Base-by-base conservation (phyloP, 2,329 filamentous ascomycete species). In the Sporothrix pallida region DNA sequence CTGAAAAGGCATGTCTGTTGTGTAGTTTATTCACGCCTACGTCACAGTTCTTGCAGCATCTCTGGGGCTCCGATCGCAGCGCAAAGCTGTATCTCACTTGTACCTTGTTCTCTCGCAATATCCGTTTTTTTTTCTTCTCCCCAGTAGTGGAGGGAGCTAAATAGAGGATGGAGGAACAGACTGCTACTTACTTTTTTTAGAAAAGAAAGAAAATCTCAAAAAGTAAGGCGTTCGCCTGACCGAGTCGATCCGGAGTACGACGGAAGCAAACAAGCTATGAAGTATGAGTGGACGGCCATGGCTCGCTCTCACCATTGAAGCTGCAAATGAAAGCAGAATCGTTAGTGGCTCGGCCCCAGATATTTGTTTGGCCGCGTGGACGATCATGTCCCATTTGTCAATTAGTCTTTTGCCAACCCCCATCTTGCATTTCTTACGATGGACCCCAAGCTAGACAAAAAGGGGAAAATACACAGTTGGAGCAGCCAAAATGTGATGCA, bases 281-380 rank as follows among this genome's bases (percentile, higher is more conserved):
- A 3, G 31, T 5, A 37, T 37, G 31, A 37, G 31, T 37, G 31
- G 37, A 20, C 20, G 17, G 4, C n/a, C 62, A 46, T 8, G 44
- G 6, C 13, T n/a, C 62, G 26, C 60, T 8, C 17, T 23, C 42
- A 15, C 12, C 62, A 48, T 10, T 12, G 20, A 48, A 26, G 10
- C 23, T 2, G 42, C 42, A 67, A 67, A 48, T 26, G 62, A 26
- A 20, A 48, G 20, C 31, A 63, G 9, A 20, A 44, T 63, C 1
- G 58, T 13, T 67, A 67, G 62, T 26, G 62, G 42, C 42, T 48
- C 42, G 15, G 62, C 62, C 62, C 62, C 62, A 67, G 20, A 67
- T 26, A 48, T 48, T 26, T 2, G 62, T 23, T 37, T 67, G 62
- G 42, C 20, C 42, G 60, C 60, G 42, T 46, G 37, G 37, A 37